Evolutionary conservation across 345 rosid genomes (phyloP).

Genomic region (Kandelia obovata): DNA sequence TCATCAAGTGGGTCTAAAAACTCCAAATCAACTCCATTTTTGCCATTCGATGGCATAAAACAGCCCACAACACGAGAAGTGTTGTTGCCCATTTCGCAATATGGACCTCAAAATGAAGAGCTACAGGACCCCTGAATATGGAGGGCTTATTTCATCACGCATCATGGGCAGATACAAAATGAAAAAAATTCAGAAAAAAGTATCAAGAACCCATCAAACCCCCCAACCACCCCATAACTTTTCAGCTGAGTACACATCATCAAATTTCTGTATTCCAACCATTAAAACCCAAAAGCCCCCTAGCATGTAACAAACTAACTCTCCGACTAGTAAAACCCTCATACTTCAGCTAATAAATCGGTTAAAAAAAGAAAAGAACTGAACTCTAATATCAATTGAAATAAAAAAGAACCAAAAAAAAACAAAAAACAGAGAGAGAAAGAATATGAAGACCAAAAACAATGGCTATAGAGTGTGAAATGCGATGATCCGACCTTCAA

Average conservation of each 20-base stretch:
- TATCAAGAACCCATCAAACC: constrained; percentile 47
- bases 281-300: constrained; percentile 14
- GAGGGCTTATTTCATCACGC: constrained; percentile 46
- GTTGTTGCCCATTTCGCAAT: constrained; percentile 73
- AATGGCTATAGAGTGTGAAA: constrained; percentile 23
- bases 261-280: constrained; percentile 38
- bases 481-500: constrained; percentile 69
- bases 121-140: constrained; percentile 35
- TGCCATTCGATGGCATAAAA: constrained; percentile 73
- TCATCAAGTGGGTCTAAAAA: constrained; percentile 83
- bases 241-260: constrained; percentile 52
- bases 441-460: background rate
- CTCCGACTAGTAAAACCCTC: constrained; percentile 15
- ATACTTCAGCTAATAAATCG: constrained; percentile 6
- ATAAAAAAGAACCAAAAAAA: background rate
- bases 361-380: constrained; percentile 11
- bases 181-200: constrained; percentile 37
- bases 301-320: background rate
- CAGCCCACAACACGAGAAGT: constrained; percentile 97
- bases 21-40: constrained; percentile 76
- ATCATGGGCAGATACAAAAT: constrained; percentile 51
- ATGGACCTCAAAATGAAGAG: constrained; percentile 30
- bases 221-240: constrained; percentile 50
- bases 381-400: constrained; percentile 19
- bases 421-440: background rate